Conservation (phyloP, 805 yeast genomes). For the Saccharomycopsis sp. region DNA sequence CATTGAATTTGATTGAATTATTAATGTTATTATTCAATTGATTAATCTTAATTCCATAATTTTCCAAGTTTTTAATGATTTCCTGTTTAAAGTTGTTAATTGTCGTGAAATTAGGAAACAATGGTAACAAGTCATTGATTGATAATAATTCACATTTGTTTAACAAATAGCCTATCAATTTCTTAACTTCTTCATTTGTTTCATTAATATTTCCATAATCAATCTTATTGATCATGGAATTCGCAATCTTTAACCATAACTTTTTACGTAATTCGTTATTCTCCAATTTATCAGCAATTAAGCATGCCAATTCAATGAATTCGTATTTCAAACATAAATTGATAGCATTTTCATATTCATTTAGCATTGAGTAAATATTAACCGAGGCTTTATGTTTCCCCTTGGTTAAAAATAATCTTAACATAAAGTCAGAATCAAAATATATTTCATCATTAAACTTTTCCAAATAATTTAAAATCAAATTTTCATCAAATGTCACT, state of each 20-base stretch:
- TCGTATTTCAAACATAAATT: conserved; percentile 59
- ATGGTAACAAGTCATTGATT: conserved; percentile 75
- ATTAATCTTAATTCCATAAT: conserved; percentile 58
- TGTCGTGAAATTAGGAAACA: conserved; percentile 77
- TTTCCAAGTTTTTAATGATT: conserved; percentile 70
- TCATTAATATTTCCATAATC: conserved; percentile 24
- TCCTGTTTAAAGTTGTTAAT: conserved; percentile 82
- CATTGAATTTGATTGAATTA: conserved; percentile 56
- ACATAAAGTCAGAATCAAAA: conserved; percentile 67
- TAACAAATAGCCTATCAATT: conserved; percentile 31
- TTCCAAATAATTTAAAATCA: conserved; percentile 45
- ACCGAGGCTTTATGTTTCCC: conserved; percentile 60
- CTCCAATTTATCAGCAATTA: conserved; percentile 47
- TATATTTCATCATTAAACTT: conserved; percentile 31
- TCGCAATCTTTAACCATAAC: conserved; percentile 66
- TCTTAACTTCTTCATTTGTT: conserved; percentile 26
- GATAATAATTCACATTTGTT: conserved; percentile 46
- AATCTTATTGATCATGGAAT: conserved; percentile 34
- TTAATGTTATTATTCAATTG: conserved; percentile 69
- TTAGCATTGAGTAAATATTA: conserved; percentile 59
- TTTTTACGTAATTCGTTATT: conserved; percentile 51
- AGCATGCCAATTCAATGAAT: conserved; percentile 49
- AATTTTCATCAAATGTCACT: conserved; percentile 47
- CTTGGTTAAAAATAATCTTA: conserved; percentile 63
- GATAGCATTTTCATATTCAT: conserved; percentile 74